Conservation (phyloP, 345 rosid species). For the Linum usitatissimum region DNA sequence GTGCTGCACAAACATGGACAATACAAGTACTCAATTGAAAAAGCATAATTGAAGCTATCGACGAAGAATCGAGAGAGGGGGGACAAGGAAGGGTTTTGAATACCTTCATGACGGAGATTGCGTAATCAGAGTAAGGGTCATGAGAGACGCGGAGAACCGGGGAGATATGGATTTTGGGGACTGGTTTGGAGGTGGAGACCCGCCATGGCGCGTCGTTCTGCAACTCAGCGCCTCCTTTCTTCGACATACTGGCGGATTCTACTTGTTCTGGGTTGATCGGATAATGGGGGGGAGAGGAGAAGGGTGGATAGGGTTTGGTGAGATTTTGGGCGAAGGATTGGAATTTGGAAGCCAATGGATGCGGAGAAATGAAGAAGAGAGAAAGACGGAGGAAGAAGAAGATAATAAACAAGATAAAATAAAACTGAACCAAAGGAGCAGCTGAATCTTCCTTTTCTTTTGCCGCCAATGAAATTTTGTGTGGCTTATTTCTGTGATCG, state of each 20-base stretch:
- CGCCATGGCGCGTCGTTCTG: constrained; percentile 87
- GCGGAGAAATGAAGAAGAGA: not conserved
- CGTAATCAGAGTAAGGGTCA: constrained; percentile 44
- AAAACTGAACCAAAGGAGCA: not conserved
- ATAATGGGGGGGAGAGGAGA: too few relatives aligned
- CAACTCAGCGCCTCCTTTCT: constrained; percentile 44
- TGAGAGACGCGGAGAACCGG: constrained; percentile 50
- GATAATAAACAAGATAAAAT: not conserved
- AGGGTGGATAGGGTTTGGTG: not conserved
- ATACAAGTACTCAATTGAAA: not conserved
- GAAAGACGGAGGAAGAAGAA: not conserved
- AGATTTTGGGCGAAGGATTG: not conserved
- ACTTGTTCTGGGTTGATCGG: not conserved
- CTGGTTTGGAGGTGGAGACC: constrained; percentile 42
- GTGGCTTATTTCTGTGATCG: too few relatives aligned
- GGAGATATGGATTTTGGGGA: constrained; percentile 65
- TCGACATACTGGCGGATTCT: constrained; percentile 30
- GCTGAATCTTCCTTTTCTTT: not conserved
- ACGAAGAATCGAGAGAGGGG: not conserved
- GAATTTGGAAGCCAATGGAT: not conserved
- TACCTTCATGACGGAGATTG: constrained; percentile 63
- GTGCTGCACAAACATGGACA: constrained; percentile 30
- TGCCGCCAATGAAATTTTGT: too few relatives aligned
- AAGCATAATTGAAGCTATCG: not conserved
- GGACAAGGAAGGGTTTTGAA: not conserved